Conservation (phyloP, 2,329 filamentous ascomycete species). For the Phyllosticta citrichinensis region DNA sequence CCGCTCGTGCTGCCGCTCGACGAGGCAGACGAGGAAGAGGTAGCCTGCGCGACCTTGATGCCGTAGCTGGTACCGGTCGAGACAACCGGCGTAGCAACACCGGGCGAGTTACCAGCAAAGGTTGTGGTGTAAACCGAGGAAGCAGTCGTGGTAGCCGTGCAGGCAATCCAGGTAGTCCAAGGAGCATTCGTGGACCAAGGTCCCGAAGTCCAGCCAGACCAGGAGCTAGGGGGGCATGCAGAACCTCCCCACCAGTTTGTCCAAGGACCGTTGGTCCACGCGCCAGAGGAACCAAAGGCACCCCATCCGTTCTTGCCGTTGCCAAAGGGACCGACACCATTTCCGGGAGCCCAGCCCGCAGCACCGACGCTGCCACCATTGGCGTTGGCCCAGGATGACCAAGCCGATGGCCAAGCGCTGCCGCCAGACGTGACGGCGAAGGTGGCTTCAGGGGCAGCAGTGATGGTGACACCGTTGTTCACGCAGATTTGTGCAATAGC, state of each 20-base stretch:
- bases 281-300: conserved; percentile 19
- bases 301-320: conserved; percentile 19
- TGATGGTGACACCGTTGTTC: conserved; percentile 17
- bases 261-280: conserved; percentile 22
- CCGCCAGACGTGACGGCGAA: conserved; percentile 9
- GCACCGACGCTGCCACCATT: conserved; percentile 12
- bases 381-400: conserved; percentile 5
- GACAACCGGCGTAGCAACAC: background rate
- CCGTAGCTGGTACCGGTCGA: conserved; percentile 19
- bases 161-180: conserved; percentile 27
- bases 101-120: conserved; percentile 14
- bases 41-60: conserved; percentile 23
- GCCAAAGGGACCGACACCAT: conserved; percentile 5
- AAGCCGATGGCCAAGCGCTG: conserved; percentile 1
- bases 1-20: background rate
- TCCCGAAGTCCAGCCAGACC: conserved; percentile 28
- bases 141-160: conserved; percentile 23
- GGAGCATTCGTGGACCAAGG: conserved; percentile 25
- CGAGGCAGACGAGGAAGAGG: background rate
- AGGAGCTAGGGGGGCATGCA: conserved; percentile 23
- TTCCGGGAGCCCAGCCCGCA: conserved; percentile 18
- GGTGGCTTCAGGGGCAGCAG: conserved; percentile 16
- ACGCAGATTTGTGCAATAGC: conserved; percentile 19
- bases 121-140: conserved; percentile 22
- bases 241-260: conserved; percentile 26